Evolutionary conservation across 1,139 yeast species (phyloP), one percentile per base, ranked within the genome.

Genomic region (Wickerhamomyces sp.): DNA sequence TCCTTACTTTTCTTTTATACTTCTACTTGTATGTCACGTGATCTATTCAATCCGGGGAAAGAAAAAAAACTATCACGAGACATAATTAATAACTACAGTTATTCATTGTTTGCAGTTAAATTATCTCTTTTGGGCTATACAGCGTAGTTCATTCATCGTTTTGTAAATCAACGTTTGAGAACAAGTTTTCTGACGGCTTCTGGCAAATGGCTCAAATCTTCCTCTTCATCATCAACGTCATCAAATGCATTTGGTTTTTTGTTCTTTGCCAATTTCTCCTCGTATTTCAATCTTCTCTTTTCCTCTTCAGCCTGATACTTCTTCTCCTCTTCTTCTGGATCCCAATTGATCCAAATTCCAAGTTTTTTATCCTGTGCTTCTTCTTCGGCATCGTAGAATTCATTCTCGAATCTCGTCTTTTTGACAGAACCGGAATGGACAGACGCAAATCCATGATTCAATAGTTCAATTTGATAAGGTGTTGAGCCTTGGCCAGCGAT

Each of bases 281-380:
- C 49, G 23, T 44, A 46, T 21, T 57, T 51, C 24, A 35, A 33
- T 35, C 37, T 38, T 46, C 52, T 46, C 38, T 48, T 48, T n/a
- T 32, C 45, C 30, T 55, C 58, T 16, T 52, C 56, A 19, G 54
- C 54, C 27, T 53, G 55, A 12, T 47, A 52, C 39, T 46, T 55
- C 35, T 40, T 49, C 32, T 59, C 61, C 18, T 52, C 62, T 26
- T 56, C 62, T 16, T 61, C 62, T 17, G 69, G 67, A 40, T 68
- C 75, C 51, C 70, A 80, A 42, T 73, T 58, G 21, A 62, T 60
- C 95, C 95, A 86, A 5, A 85, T 40, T 3, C 94, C 94, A 44
- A 68, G 59, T 46, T 69, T 71, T 25, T 60, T 60, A 3, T 54
- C 51, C 54, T 72, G 71, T 4, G 95, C 95, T 5, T 54, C 54